Conservation (phyloP, 2,329 filamentous ascomycete species). For the Coleophoma cylindrospora region DNA sequence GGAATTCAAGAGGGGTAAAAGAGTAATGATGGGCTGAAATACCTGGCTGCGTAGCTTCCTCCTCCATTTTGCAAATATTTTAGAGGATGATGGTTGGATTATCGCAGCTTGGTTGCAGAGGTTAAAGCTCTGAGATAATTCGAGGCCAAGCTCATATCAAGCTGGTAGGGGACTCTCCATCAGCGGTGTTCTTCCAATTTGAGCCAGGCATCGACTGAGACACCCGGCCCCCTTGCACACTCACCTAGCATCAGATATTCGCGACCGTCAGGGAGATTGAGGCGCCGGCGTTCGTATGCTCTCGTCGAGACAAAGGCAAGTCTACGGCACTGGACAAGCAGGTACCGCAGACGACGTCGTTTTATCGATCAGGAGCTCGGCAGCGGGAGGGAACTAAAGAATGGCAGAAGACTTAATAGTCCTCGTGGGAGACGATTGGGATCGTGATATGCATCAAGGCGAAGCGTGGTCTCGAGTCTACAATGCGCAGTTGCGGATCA, state of each 20-base stretch:
- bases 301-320: no score
- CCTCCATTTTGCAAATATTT: constrained; percentile 17
- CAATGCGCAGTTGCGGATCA: constrained; percentile 11
- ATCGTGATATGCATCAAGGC: constrained; percentile 10
- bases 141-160: neutral
- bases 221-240: neutral
- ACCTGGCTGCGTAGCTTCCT: constrained; percentile 25
- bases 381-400: constrained; percentile 9
- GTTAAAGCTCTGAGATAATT: constrained; percentile 3
- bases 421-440: constrained; percentile 9
- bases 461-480: constrained; percentile 12
- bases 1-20: constrained; percentile 1
- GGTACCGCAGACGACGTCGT: neutral
- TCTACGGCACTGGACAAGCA: neutral
- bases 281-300: no score
- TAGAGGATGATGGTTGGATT: constrained; percentile 3
- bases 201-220: constrained; percentile 8
- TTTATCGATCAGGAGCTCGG: neutral
- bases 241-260: no score
- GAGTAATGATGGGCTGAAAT: constrained; percentile 1
- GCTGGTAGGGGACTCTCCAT: neutral
- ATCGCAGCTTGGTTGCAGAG: constrained; percentile 4
- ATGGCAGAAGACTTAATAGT: constrained; percentile 14
- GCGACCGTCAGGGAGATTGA: no score
- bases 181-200: neutral